Conservation (phyloP, 306 rosid genomes). For the Albizia julibrissin region DNA sequence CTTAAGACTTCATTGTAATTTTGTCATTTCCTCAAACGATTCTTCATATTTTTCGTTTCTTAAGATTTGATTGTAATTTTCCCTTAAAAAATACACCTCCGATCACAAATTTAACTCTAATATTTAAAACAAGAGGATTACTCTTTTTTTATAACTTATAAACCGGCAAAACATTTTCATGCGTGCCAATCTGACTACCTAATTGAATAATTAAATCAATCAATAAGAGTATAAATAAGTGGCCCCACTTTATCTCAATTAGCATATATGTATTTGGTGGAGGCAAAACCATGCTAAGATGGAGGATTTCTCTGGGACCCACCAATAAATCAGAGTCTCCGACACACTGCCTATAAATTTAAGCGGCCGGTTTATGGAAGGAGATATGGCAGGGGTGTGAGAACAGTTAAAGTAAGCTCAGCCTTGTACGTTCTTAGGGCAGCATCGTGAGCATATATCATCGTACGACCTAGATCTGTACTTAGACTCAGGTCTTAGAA, state of each 20-base stretch:
- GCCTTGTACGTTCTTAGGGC: background rate
- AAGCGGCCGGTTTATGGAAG: background rate
- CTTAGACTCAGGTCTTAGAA: background rate
- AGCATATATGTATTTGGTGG: background rate
- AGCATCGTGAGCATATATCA: background rate
- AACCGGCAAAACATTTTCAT: background rate
- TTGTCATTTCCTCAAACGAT: too few species aligned
- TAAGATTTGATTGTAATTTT: too few species aligned
- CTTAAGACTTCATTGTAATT: too few species aligned
- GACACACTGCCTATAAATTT: background rate
- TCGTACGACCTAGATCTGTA: background rate
- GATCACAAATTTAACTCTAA: too few species aligned
- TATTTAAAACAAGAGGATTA: too few species aligned
- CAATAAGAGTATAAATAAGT: background rate
- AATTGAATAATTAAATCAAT: background rate
- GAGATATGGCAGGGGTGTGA: background rate
- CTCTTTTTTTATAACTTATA: too few species aligned
- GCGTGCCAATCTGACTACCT: background rate
- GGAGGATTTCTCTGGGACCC: background rate
- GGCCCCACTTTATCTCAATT: background rate
- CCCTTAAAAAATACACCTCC: too few species aligned
- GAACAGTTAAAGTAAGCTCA: background rate
- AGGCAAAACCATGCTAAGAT: background rate
- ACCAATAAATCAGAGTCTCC: background rate
- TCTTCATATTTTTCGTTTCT: too few species aligned